Evolutionary conservation across 2,329 filamentous ascomycete genomes (phyloP).

Genomic region (Gremmenia infestans): DNA sequence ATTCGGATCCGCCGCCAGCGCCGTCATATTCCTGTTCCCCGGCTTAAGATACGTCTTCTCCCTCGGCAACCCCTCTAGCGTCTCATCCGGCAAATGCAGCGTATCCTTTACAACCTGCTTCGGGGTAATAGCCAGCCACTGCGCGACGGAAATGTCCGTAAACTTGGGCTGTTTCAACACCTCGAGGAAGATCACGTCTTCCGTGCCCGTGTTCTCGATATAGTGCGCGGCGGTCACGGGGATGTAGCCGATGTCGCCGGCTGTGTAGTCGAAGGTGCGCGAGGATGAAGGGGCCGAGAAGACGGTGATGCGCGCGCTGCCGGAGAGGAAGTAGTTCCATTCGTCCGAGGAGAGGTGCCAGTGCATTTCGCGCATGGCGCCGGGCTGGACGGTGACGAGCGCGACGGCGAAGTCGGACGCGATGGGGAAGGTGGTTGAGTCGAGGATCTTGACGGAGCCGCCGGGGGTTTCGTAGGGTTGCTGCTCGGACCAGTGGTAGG

Average conservation of each 20-base stretch:
- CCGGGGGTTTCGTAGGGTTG: constrained; percentile 45
- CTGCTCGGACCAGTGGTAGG: constrained; percentile 45
- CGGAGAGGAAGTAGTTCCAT: constrained; percentile 56
- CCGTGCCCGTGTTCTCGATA: constrained; percentile 55
- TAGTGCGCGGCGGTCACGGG: constrained; percentile 52
- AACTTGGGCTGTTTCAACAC: constrained; percentile 44
- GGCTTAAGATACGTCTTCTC: constrained; percentile 40
- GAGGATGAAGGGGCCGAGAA: constrained; percentile 46
- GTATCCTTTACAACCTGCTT: constrained; percentile 22
- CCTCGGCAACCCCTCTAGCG: constrained; percentile 36
- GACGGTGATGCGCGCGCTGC: constrained; percentile 51
- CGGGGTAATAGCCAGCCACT: constrained; percentile 48
- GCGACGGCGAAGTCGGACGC: constrained; percentile 50
- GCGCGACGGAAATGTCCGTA: constrained; percentile 48
- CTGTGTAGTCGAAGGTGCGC: constrained; percentile 32
- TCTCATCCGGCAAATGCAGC: constrained; percentile 33
- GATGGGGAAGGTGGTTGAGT: constrained; percentile 52
- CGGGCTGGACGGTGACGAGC: constrained; percentile 53
- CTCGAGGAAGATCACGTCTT: constrained; percentile 55
- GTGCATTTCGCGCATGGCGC: constrained; percentile 61
- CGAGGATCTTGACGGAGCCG: constrained; percentile 55
- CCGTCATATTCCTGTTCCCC: constrained; percentile 32
- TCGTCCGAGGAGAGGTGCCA: constrained; percentile 58
- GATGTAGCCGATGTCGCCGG: constrained; percentile 54
- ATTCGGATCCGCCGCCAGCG: constrained; percentile 16